phyloP scores from a whole-genome alignment of 495 filamentous ascomycete species.

The Aspergillus bridgeri region DNA sequence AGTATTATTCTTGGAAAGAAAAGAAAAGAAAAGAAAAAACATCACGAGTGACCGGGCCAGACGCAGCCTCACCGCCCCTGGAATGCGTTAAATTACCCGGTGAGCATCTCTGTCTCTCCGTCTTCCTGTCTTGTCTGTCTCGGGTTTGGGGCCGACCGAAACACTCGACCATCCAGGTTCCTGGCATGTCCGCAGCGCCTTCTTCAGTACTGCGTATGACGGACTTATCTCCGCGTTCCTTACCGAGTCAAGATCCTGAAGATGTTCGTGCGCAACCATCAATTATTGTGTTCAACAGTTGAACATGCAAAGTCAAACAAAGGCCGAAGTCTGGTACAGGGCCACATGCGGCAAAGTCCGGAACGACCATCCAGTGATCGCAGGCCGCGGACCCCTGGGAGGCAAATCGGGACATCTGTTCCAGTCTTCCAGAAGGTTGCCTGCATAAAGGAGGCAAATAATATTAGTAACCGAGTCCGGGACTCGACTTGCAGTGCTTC shows the following conservation, averaged over 20 bases:
- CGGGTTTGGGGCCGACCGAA: slow-evolving; percentile 12
- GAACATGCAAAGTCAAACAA: neutral
- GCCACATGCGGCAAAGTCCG: slow-evolving; percentile 16
- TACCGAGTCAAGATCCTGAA: neutral
- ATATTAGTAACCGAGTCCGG: neutral
- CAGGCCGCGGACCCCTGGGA: neutral
- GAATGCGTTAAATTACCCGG: slow-evolving; percentile 12
- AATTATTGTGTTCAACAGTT: neutral
- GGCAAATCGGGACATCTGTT: neutral
- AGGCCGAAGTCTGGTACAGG: neutral
- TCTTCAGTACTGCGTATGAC: neutral
- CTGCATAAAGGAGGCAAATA: neutral
- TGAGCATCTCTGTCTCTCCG: neutral
- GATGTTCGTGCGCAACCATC: neutral
- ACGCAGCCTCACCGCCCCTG: slow-evolving; percentile 17
- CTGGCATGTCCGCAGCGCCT: no score
- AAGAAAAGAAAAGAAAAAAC: neutral
- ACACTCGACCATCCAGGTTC: neutral
- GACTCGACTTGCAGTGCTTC: no score
- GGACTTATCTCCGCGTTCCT: slow-evolving; percentile 7
- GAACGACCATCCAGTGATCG: slow-evolving; percentile 5
- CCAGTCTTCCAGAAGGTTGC: neutral
- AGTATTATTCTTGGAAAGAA: neutral
- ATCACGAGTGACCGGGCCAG: neutral
- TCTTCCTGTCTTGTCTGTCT: neutral